phyloP scores from a whole-genome alignment of 208 protist genomes.

The Leishmania turanica region DNA sequence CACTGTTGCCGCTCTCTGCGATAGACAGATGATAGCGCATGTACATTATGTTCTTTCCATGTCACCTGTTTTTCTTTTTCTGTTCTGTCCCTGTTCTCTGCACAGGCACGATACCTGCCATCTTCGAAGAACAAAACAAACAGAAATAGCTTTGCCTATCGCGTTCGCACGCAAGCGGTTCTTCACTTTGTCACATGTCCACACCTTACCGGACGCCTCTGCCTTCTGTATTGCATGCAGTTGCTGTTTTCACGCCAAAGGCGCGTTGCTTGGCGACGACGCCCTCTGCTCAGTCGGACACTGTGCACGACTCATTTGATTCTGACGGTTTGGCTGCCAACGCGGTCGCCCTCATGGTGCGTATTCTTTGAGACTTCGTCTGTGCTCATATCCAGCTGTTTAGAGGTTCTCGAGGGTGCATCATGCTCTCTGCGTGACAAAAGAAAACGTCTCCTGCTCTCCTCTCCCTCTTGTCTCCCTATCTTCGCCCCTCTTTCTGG shows the following conservation, averaged over 20 bases:
- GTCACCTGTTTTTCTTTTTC: background rate
- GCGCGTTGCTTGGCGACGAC: background rate
- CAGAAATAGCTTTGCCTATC: background rate
- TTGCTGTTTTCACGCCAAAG: background rate
- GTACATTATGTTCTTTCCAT: slow-evolving; percentile 3
- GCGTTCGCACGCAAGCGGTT: background rate
- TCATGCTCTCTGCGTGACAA: background rate
- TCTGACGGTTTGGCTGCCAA: background rate
- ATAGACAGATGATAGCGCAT: background rate
- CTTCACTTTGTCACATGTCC: background rate
- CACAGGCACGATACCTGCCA: background rate
- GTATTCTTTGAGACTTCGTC: background rate
- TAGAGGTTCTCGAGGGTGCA: background rate
- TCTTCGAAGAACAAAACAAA: background rate
- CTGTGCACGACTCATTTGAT: background rate
- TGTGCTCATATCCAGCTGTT: background rate
- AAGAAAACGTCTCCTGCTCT: background rate
- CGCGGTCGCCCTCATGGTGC: background rate
- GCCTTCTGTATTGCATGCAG: background rate
- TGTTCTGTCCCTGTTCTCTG: background rate
- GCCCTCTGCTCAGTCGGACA: background rate
- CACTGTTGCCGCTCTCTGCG: background rate
- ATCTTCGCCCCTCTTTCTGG: background rate
- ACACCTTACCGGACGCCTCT: background rate
- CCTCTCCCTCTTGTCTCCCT: background rate